A percentile compares a stretch with the other conserved stretches of the same genome.
phyloP scores from a whole-genome alignment of 306 rosid genomes.

The Fagus sylvatica region DNA sequence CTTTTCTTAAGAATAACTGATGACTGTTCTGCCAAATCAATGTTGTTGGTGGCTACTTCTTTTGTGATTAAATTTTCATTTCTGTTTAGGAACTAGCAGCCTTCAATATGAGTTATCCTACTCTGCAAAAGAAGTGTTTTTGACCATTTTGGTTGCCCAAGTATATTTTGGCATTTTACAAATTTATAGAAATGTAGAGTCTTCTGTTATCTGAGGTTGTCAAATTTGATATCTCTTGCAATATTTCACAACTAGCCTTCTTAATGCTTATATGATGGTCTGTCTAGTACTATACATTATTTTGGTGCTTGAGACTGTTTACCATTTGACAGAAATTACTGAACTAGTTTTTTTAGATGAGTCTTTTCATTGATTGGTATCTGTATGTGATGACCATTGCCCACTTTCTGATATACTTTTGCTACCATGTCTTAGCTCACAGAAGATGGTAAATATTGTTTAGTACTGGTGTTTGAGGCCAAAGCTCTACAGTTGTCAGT shows the following conservation, averaged over 20 bases:
- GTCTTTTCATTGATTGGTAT: neutral
- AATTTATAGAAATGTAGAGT: neutral
- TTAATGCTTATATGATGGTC: neutral
- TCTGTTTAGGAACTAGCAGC: neutral
- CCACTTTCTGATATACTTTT: slow-evolving; percentile 7
- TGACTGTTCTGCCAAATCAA: neutral
- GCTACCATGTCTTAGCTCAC: slow-evolving; percentile 57
- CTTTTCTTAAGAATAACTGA: neutral
- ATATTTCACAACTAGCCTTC: neutral
- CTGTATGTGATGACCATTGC: neutral
- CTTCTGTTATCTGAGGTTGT: neutral
- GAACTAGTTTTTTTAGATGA: neutral
- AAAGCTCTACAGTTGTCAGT: slow-evolving; percentile 75
- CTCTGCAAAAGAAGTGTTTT: slow-evolving; percentile 4
- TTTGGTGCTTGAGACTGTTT: neutral
- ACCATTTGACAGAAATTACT: neutral
- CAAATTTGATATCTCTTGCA: neutral
- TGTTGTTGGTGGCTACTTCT: neutral
- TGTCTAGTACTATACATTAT: neutral
- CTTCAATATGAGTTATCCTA: slow-evolving; percentile 2
- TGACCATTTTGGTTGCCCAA: neutral
- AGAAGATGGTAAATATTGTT: slow-evolving; percentile 69
- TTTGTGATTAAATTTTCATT: neutral
- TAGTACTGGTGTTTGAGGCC: slow-evolving; percentile 82
- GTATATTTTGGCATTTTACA: neutral